Conservation (phyloP, 2,329 filamentous ascomycete species). For the Hypoxylon sp. region DNA sequence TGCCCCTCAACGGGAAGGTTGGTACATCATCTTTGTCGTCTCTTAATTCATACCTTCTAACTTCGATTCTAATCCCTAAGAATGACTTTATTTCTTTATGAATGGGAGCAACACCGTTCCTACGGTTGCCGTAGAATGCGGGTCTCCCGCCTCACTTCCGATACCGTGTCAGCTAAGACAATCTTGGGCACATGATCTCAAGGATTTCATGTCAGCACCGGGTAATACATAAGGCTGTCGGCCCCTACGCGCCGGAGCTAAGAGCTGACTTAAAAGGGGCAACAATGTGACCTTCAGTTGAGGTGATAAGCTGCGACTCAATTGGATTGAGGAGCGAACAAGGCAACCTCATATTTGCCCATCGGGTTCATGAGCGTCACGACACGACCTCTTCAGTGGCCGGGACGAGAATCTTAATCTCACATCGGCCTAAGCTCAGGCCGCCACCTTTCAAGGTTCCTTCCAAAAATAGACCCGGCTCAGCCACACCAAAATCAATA, state of each 20-base stretch:
- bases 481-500: slow-evolving; percentile 18
- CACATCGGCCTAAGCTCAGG: background rate
- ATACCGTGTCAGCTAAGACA: slow-evolving; percentile 2
- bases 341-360: slow-evolving; percentile 3
- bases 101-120: background rate
- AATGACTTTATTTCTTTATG: slow-evolving; percentile 2
- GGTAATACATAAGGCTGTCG: slow-evolving; percentile 1
- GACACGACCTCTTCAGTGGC: background rate
- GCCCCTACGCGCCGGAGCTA: background rate
- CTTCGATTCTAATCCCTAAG: background rate
- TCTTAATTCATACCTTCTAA: background rate
- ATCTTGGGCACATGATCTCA: slow-evolving; percentile 1
- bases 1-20: slow-evolving; percentile 20
- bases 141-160: background rate
- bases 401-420: background rate
- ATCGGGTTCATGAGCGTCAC: background rate
- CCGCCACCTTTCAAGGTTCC: background rate
- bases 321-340: background rate
- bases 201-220: background rate
- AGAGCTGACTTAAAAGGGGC: background rate
- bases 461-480: slow-evolving; percentile 12
- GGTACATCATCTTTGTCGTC: background rate
- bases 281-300: background rate
- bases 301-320: background rate
- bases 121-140: background rate